Evolutionary conservation across 2,329 filamentous ascomycete genomes (phyloP), one percentile per base, ranked within the genome.

Genomic region (Epichloe sylvatica): DNA sequence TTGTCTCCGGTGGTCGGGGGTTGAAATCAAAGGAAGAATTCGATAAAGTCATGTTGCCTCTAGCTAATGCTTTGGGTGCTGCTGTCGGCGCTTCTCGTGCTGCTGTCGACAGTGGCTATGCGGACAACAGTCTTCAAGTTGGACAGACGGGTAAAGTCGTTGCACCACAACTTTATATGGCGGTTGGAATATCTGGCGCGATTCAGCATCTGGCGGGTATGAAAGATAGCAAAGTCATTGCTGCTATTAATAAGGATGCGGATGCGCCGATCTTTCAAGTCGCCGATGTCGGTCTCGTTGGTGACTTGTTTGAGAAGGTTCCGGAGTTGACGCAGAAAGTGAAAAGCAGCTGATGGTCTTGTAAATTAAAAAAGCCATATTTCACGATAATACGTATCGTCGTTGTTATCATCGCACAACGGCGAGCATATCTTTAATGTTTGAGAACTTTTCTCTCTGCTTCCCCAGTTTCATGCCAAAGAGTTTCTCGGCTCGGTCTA

Each of bases 161-260:
- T 49, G 92, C 92, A 44, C 92, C 92, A 52, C 84, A 98, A 68
- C 73, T 98, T 53, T 98, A 98, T 66, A 77, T 98, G 58, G 94
- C 89, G 49, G 90, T 91, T 12, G 92, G 92, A 62, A 97, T 98
- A 59, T 95, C 88, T 8, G 92, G 92, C 49, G 92, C 92, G 21
- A 98, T 98, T 59, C 92, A 98, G 71, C 92, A 98, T 74, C 70
- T 98, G 69, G 92, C 92, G 34, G 92, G 92, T 64, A 98, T 98
- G 92, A 98, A 98, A 78, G 92, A 98, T 65, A 96, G 89, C 74
- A 98, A 98, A 74, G 92, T 98, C 52, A 98, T 98, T 71, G 92
- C 91, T 21, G 88, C 88, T 13, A 97, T 98, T 64, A 98, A 98
- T 76, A 98, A 98, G 74, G 92, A 98, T 63, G 74, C 82, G 4